A percentile compares a stretch with the other conserved stretches of the same genome.
Conservation (phyloP, 768 basidiomycete genomes). For the Termitomyces sp. region DNA sequence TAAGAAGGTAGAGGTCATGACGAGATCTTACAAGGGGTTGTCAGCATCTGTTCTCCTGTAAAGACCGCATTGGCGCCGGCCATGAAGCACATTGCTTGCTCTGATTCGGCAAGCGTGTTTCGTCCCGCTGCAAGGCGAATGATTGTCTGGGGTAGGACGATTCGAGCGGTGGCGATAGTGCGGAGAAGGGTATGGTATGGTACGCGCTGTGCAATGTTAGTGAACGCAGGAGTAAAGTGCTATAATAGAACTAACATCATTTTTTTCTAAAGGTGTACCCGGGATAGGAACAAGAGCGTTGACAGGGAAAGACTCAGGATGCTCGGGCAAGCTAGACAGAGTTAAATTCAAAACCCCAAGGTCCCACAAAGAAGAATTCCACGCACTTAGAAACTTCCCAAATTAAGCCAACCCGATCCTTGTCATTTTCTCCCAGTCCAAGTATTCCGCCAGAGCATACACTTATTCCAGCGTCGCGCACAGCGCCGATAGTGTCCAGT, state of each 20-base stretch:
- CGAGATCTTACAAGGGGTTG: slow-evolving; percentile 78
- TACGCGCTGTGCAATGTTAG: slow-evolving; percentile 51
- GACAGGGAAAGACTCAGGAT: slow-evolving; percentile 98
- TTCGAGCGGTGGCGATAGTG: slow-evolving; percentile 92
- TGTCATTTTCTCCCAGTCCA: slow-evolving; percentile 87
- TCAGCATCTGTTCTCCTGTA: slow-evolving; percentile 97
- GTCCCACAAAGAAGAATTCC: not conserved
- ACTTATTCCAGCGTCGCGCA: slow-evolving; percentile 92
- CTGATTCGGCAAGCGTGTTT: slow-evolving; percentile 80
- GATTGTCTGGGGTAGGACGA: slow-evolving; percentile 88
- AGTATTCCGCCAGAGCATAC: slow-evolving; percentile 97
- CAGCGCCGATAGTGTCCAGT: slow-evolving; percentile 81
- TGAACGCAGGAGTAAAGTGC: not conserved
- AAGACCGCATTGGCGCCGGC: slow-evolving; percentile 98
- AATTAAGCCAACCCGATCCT: slow-evolving; percentile 89
- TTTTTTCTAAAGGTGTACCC: slow-evolving; percentile 89
- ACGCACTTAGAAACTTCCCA: slow-evolving; percentile 87
- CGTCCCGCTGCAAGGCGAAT: slow-evolving; percentile 94
- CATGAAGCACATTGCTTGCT: slow-evolving; percentile 98
- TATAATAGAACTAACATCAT: slow-evolving; percentile 52
- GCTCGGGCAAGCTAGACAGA: slow-evolving; percentile 73
- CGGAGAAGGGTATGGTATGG: slow-evolving; percentile 80
- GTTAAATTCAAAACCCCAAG: slow-evolving; percentile 9
- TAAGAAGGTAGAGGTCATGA: slow-evolving; percentile 3
- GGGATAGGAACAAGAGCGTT: slow-evolving; percentile 95